A percentile compares a stretch with the other conserved stretches of the same genome.
Evolutionary conservation across 1,284 basidiomycete species (phyloP).

Genomic region (Cutaneotrichosporon daszewskae): DNA sequence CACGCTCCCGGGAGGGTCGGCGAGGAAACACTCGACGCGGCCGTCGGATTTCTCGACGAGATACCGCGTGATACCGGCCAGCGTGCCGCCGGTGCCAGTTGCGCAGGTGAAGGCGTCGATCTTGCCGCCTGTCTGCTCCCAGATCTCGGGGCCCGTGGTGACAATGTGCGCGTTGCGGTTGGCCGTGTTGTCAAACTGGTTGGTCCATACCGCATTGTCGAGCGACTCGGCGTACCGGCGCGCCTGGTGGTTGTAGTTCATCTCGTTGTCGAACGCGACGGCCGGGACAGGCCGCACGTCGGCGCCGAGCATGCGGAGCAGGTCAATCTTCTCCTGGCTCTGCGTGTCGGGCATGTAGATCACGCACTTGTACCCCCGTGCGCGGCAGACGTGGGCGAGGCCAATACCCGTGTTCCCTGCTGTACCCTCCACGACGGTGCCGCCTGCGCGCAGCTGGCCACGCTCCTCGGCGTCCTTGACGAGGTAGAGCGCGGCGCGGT

Average conservation of each 20-base stretch:
- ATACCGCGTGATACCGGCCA: slow-evolving; percentile 81
- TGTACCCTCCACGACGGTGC: slow-evolving; percentile 95
- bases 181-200: slow-evolving; percentile 94
- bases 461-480: slow-evolving; percentile 81
- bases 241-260: slow-evolving; percentile 99
- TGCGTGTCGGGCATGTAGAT: slow-evolving; percentile 99
- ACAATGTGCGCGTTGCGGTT: slow-evolving; percentile 85
- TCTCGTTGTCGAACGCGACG: slow-evolving; percentile 90
- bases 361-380: slow-evolving; percentile 93
- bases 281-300: slow-evolving; percentile 94
- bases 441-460: slow-evolving; percentile 72
- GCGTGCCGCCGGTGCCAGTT: slow-evolving; percentile 92
- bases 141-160: slow-evolving; percentile 94
- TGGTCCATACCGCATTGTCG: slow-evolving; percentile 96
- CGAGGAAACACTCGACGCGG: slow-evolving; percentile 83
- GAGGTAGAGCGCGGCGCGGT: slow-evolving; percentile 89
- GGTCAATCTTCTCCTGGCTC: slow-evolving; percentile 96
- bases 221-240: slow-evolving; percentile 74
- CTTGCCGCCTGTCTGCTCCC: slow-evolving; percentile 76
- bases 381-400: slow-evolving; percentile 84
- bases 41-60: slow-evolving; percentile 79
- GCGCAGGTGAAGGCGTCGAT: slow-evolving; percentile 88
- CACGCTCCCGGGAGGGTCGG: slow-evolving; percentile 93
- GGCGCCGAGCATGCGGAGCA: slow-evolving; percentile 92
- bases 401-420: slow-evolving; percentile 99